Evolutionary conservation across 345 rosid genomes (phyloP), one percentile per base, ranked within the genome.

Genomic region (Laguncularia racemosa): DNA sequence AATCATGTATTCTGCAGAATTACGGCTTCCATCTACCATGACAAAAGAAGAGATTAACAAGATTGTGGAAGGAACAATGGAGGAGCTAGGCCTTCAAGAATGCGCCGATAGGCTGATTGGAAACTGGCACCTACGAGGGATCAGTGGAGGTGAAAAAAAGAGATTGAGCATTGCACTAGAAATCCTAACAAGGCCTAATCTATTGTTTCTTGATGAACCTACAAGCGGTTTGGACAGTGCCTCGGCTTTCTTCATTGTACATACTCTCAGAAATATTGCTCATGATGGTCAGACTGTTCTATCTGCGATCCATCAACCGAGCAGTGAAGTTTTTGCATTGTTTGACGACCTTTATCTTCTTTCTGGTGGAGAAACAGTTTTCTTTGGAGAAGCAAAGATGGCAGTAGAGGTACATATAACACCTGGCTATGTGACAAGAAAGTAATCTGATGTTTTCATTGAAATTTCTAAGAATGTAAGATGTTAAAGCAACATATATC

Each of bases 181-280:
- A 73, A 81, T 81, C 56, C 76, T 85, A 52, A 83, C 86, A 1
- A 71, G 56, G 70, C 93, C 93, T 0, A 66, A 19, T 2, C 44
- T 83, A 13, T 28, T 85, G 75, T 85, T 85, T 66, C 89, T 85
- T 2, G 89, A 85, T 46, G 93, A 85, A 59, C 93, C 93, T 19
- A 83, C 85, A 0, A 85, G 85, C 16, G 93, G 89, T 45, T 82
- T 83, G 19, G 93, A 85, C 56, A 83, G 93, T 77, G 89, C 93
- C 53, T 75, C 93, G 0, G 83, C 93, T 47, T 85, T 85, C 80
- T 83, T 75, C n/a, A 76, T 85, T 4, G 67, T 70, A 48, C 83
- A 81, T 48, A 61, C 81, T 18, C 81, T 83, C 3, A 57, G 85
- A 65, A 79, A 75, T 54, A 77, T 81, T 28, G 81, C 85, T 38